Evolutionary conservation across 169 alveolate species (phyloP).

Genomic region (Eimeria acervulina): DNA sequence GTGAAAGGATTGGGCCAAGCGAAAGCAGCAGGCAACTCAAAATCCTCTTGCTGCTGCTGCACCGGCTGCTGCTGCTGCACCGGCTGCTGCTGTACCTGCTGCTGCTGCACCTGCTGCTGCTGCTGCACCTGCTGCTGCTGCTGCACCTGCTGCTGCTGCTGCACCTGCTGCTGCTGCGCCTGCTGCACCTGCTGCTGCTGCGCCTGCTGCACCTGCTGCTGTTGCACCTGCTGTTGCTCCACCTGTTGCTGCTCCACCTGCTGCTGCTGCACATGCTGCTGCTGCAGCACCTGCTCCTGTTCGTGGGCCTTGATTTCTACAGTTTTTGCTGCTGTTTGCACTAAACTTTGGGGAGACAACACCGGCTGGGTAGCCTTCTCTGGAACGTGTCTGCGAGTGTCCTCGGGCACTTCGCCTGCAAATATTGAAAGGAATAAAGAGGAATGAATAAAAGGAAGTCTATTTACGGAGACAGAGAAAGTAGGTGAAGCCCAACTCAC

Average conservation of each 20-base stretch:
- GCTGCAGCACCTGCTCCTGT: not conserved
- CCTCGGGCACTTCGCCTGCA: constrained; percentile 8
- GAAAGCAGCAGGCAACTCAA: constrained; percentile 81
- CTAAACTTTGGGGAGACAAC: not conserved
- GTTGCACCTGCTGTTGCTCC: too few species aligned
- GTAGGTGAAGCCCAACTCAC: too few species aligned
- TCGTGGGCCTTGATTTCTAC: not conserved
- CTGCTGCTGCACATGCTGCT: too few species aligned
- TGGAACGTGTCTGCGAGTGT: constrained; percentile 34
- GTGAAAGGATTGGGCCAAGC: constrained; percentile 87
- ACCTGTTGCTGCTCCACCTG: too few species aligned
- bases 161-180: too few species aligned
- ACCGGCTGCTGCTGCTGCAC: constrained; percentile 7
- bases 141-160: not conserved
- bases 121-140: not conserved
- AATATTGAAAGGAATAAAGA: too few species aligned
- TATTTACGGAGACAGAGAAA: too few species aligned
- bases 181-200: too few species aligned
- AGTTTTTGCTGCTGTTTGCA: not conserved
- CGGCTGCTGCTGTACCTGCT: not conserved
- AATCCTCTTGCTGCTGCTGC: constrained; percentile 10
- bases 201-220: too few species aligned
- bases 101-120: not conserved
- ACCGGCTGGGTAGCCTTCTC: not conserved
- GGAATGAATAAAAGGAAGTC: too few species aligned